Base-by-base conservation (phyloP, 1,284 basidiomycete genomes). In the Cryptococcus sp. region DNA sequence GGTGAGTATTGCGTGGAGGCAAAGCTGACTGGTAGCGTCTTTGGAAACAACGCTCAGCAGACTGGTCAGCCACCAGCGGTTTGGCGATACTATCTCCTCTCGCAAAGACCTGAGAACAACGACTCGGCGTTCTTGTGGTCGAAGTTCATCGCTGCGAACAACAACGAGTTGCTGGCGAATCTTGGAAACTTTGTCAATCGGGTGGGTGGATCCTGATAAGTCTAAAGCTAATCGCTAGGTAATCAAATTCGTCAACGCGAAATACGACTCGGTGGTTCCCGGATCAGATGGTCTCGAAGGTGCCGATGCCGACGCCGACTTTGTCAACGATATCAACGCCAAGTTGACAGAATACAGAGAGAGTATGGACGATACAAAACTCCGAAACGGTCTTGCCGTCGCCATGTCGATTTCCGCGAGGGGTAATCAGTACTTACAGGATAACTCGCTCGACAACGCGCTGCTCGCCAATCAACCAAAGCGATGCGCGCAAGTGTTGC, bases 161-260 rank as follows among this genome's bases (percentile, higher is more conserved):
- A 99, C 81, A 90, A 89, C 64, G 86, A 98, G 68, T 81, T 99
- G 41, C 80, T 99, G 64, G 95, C 96, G 78, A 99, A 99, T 80
- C 88, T 99, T 64, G 95, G 95, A 56, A 99, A 99, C 82, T 99
- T 98, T 77, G 91, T 98, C 66, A 99, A 99, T 78, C 90, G 95
- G 47, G 84, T 83, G 48, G 67, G 75, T 66, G 7, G 0, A 13
- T 16, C 7, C 25, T 20, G 25, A 22, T 17, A 17, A 8, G 40
- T 38, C 11, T 22, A 3, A 38, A 6, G 43, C 40, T 65, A 16
- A 63, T 17, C 17, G 23, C 11, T 39, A 78, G 77, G 75, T 86
- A 16, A 81, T 98, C 74, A 97, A 96, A 77, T 99, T 99, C 72
- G 85, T 93, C 51, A 85, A 88, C 15, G 89, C 91, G 38, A 93